Percentiles rank a stretch among this genome's conserved stretches.
Evolutionary conservation across 352 stramenopile species (phyloP).

Genomic region (Aphanomyces stellatus): DNA sequence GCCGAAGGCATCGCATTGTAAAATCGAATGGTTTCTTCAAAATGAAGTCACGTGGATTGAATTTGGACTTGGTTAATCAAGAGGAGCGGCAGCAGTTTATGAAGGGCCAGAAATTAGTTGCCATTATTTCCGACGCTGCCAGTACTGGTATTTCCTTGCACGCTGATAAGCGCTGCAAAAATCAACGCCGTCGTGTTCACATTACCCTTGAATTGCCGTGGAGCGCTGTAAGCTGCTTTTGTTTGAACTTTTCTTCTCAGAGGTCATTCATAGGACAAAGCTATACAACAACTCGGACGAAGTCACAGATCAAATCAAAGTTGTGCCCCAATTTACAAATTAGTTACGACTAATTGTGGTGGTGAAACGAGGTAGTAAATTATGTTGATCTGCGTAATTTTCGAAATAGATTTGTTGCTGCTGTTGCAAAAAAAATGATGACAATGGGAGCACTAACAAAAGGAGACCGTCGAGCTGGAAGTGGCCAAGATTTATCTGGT

Average conservation of each 20-base stretch:
- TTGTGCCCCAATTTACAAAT: constrained; percentile 47
- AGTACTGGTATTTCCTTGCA: constrained; percentile 73
- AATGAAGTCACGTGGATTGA: constrained; percentile 17
- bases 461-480: constrained; percentile 54
- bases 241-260: not conserved
- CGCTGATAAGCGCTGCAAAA: constrained; percentile 26
- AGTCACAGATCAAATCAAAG: constrained; percentile 31
- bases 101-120: constrained; percentile 58
- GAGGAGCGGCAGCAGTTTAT: constrained; percentile 50
- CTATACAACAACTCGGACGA: constrained; percentile 25
- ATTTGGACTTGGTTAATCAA: constrained; percentile 45
- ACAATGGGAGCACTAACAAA: constrained; percentile 71
- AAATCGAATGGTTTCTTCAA: not conserved
- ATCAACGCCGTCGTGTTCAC: constrained; percentile 54
- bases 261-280: constrained; percentile 28
- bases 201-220: constrained; percentile 68
- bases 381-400: not conserved
- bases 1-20: constrained; percentile 21
- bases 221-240: constrained; percentile 26
- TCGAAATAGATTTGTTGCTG: constrained; percentile 38
- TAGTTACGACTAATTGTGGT: constrained; percentile 63
- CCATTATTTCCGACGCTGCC: constrained; percentile 78
- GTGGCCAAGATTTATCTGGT: constrained; percentile 36
- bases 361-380: constrained; percentile 38
- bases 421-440: constrained; percentile 60